A percentile compares a stretch with the other conserved stretches of the same genome.
Evolutionary conservation across 2,329 filamentous ascomycete species (phyloP).

Genomic region (Celoporthe dispersa): DNA sequence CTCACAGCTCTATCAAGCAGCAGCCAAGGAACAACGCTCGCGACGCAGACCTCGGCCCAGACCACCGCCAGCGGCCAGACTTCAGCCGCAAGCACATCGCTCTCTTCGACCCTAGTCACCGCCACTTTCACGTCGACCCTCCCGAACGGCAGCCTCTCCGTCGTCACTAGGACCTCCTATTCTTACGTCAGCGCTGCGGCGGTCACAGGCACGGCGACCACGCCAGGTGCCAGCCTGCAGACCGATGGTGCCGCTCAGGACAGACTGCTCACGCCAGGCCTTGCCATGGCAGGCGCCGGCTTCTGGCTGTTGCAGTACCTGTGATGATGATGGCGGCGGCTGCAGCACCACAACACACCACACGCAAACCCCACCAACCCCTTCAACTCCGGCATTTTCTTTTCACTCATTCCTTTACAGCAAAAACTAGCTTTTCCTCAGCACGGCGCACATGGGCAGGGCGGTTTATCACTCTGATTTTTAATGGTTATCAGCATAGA

Average conservation of each 20-base stretch:
- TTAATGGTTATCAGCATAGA: neutral
- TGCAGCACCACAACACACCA: neutral
- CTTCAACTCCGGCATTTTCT: neutral
- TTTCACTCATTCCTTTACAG: conserved; percentile 4
- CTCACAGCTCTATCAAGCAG: conserved; percentile 3
- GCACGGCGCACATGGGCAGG: neutral
- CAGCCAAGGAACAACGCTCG: conserved; percentile 21
- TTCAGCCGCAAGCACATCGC: conserved; percentile 40
- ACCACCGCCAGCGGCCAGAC: conserved; percentile 19
- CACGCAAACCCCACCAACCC: no score
- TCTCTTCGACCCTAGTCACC: conserved; percentile 37
- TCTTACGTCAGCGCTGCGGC: conserved; percentile 47
- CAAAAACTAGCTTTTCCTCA: neutral
- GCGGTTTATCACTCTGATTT: neutral
- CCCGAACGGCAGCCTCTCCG: conserved; percentile 48
- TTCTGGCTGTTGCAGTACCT: conserved; percentile 28
- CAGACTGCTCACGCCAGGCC: neutral
- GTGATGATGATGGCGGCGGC: neutral
- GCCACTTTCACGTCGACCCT: conserved; percentile 52
- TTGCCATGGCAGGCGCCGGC: conserved; percentile 9
- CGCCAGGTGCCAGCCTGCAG: conserved; percentile 42
- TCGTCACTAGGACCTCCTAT: conserved; percentile 55
- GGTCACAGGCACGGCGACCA: conserved; percentile 36
- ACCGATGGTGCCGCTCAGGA: conserved; percentile 34
- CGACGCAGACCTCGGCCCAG: conserved; percentile 23